Conservation (phyloP, 768 basidiomycete species). For the Hericium rajendrae region DNA sequence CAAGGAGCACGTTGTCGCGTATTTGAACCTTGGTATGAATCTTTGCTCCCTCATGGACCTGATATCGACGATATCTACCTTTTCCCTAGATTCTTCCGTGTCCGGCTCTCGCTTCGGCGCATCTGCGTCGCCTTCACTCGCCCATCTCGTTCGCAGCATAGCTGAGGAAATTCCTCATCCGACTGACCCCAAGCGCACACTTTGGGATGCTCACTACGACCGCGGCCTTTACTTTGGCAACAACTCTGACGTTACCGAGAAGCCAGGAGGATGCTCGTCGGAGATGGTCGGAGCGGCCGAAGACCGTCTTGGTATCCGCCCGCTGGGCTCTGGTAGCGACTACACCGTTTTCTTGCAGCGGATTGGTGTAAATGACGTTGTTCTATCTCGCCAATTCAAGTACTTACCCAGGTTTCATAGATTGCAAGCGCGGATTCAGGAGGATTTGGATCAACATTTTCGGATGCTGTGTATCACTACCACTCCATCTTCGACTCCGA, state of each 20-base stretch:
- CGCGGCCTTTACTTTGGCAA: conserved; percentile 39
- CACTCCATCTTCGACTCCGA: conserved; percentile 50
- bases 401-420: conserved; percentile 24
- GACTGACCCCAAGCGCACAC: conserved; percentile 46
- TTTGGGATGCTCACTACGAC: conserved; percentile 74
- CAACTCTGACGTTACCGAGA: conserved; percentile 34
- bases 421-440: conserved; percentile 26
- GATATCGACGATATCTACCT: neutral
- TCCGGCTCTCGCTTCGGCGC: conserved; percentile 49
- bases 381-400: conserved; percentile 8
- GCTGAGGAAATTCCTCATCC: conserved; percentile 73
- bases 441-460: conserved; percentile 26
- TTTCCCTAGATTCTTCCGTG: conserved; percentile 49
- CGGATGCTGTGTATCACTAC: conserved; percentile 51
- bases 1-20: conserved; percentile 69
- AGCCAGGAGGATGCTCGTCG: conserved; percentile 23
- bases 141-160: conserved; percentile 57
- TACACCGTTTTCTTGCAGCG: conserved; percentile 88
- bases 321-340: conserved; percentile 85
- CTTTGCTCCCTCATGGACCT: neutral
- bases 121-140: conserved; percentile 70
- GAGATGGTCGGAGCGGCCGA: conserved; percentile 19
- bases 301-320: conserved; percentile 32
- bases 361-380: conserved; percentile 41
- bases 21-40: conserved; percentile 65